Evolutionary conservation across 2,329 filamentous ascomycete genomes (phyloP).

Genomic region (Pseudonectria foliicola): DNA sequence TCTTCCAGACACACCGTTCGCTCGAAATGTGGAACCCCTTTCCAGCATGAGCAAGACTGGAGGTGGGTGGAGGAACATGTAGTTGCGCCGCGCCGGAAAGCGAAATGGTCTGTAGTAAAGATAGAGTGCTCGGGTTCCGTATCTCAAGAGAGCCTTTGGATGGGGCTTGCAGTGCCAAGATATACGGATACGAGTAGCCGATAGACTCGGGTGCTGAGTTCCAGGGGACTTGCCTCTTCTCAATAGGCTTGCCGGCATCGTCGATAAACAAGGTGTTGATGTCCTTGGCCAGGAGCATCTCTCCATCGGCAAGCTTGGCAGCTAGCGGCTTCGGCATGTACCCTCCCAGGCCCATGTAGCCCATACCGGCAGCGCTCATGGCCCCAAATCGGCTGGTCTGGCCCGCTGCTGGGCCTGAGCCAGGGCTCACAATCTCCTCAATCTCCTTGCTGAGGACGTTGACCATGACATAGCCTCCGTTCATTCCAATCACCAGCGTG

Average conservation of each 20-base stretch:
- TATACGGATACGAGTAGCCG: constrained; percentile 94
- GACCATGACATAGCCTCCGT: constrained; percentile 82
- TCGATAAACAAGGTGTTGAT: constrained; percentile 93
- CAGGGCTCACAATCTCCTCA: constrained; percentile 72
- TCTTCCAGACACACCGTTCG: constrained; percentile 89
- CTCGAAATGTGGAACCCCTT: constrained; percentile 94
- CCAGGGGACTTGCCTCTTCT: constrained; percentile 90
- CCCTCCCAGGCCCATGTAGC: constrained; percentile 89
- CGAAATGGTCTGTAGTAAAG: constrained; percentile 76
- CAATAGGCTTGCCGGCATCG: constrained; percentile 69
- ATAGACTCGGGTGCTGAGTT: constrained; percentile 78
- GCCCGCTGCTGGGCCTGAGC: constrained; percentile 55
- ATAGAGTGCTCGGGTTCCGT: constrained; percentile 84
- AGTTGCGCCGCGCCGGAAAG: constrained; percentile 77
- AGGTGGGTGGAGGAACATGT: constrained; percentile 86
- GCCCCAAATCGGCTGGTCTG: constrained; percentile 74
- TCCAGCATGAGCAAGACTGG: constrained; percentile 89
- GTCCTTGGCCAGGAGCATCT: constrained; percentile 93
- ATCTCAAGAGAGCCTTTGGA: constrained; percentile 83
- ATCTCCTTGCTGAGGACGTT: constrained; percentile 69
- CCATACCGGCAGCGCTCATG: constrained; percentile 80
- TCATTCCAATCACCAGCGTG: constrained; percentile 83
- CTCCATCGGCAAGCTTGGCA: constrained; percentile 70
- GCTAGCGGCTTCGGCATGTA: constrained; percentile 88
- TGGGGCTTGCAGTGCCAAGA: constrained; percentile 76